phyloP scores from a whole-genome alignment of 805 yeast genomes.

The Lipomyces lipofer region DNA sequence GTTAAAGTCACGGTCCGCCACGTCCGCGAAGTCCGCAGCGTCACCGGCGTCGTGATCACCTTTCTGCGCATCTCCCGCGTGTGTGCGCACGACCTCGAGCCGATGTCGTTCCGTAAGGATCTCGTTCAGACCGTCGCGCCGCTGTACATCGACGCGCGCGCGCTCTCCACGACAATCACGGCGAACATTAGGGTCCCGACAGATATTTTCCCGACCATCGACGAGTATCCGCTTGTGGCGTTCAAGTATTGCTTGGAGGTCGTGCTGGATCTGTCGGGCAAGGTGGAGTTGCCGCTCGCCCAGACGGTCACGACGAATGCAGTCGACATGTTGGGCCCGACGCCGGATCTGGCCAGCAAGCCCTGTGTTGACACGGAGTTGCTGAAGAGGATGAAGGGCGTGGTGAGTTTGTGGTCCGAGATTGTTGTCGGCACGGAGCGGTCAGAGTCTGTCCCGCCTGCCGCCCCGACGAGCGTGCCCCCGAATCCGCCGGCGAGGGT shows the following conservation, averaged over 20 bases:
- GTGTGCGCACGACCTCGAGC: slow-evolving; percentile 57
- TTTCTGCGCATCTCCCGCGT: slow-evolving; percentile 76
- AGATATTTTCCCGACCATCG: slow-evolving; percentile 82
- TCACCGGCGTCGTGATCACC: slow-evolving; percentile 75
- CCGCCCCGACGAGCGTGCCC: background rate
- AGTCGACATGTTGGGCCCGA: slow-evolving; percentile 34
- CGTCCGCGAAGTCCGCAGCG: slow-evolving; percentile 65
- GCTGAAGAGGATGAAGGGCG: slow-evolving; percentile 71
- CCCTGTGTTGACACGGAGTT: slow-evolving; percentile 74
- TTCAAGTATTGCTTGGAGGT: slow-evolving; percentile 87
- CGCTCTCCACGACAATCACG: slow-evolving; percentile 56
- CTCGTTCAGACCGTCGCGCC: slow-evolving; percentile 76
- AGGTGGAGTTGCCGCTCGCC: slow-evolving; percentile 42
- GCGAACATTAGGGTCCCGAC: slow-evolving; percentile 73
- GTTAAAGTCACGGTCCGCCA: slow-evolving; percentile 67
- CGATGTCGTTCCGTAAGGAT: slow-evolving; percentile 74
- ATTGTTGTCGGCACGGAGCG: slow-evolving; percentile 79
- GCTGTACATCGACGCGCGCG: slow-evolving; percentile 68
- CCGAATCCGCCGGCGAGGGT: background rate
- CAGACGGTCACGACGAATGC: slow-evolving; percentile 39
- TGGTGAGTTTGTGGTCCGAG: slow-evolving; percentile 78
- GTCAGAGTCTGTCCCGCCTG: slow-evolving; percentile 13
- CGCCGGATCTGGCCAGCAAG: slow-evolving; percentile 25
- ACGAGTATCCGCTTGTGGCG: slow-evolving; percentile 66
- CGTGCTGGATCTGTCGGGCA: slow-evolving; percentile 74